Conservation (phyloP, 495 filamentous ascomycete species). For the Neurospora sp. region DNA sequence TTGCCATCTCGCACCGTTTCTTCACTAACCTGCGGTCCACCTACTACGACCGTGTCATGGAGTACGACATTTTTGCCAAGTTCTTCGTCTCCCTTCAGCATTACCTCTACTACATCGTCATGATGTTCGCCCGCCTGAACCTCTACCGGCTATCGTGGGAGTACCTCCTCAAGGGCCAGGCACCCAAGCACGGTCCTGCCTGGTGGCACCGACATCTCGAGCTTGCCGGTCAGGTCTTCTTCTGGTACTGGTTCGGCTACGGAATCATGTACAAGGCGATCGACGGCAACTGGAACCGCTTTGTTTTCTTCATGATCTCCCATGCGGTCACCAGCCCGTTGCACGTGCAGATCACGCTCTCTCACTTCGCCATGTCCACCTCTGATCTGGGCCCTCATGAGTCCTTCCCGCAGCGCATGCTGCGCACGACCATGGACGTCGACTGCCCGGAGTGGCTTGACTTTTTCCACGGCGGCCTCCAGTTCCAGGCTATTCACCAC, state of each 20-base stretch:
- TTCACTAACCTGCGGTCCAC: constrained; percentile 67
- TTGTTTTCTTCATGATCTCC: constrained; percentile 73
- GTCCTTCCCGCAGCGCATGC: constrained; percentile 93
- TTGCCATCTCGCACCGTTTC: constrained; percentile 85
- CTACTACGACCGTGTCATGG: constrained; percentile 83
- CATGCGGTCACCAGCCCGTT: constrained; percentile 81
- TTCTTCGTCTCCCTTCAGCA: constrained; percentile 66
- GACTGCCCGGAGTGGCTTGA: constrained; percentile 94
- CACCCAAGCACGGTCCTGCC: constrained; percentile 71
- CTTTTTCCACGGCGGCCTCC: constrained; percentile 90
- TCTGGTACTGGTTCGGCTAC: constrained; percentile 95
- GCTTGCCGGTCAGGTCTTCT: constrained; percentile 69
- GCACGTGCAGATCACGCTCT: constrained; percentile 92
- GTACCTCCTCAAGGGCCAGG: constrained; percentile 64
- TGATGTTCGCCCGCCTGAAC: constrained; percentile 85
- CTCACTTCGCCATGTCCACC: constrained; percentile 95
- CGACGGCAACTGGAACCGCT: constrained; percentile 56
- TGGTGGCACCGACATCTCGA: constrained; percentile 89
- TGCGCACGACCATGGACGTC: constrained; percentile 96
- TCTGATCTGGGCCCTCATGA: constrained; percentile 78
- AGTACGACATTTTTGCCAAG: constrained; percentile 67
- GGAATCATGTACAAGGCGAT: constrained; percentile 67
- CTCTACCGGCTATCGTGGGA: constrained; percentile 79
- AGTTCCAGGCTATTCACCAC: constrained; percentile 96
- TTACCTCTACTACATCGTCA: constrained; percentile 78